Conservation (phyloP, 257 asterid species). For the Verbena officinalis region DNA sequence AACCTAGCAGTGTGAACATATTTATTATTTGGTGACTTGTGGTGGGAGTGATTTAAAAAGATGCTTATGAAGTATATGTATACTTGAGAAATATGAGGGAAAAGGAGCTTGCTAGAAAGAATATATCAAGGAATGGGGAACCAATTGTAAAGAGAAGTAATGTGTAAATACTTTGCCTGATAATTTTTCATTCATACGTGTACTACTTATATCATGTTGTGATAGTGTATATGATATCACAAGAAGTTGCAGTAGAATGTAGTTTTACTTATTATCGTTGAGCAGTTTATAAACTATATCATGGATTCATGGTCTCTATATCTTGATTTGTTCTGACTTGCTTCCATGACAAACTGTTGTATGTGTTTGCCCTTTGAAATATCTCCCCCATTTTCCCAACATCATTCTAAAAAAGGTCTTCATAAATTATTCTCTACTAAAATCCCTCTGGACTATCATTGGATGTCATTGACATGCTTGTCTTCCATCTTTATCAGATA, state of each 20-base stretch:
- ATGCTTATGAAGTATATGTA: not conserved
- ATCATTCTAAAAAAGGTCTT: not conserved
- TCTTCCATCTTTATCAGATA: not conserved
- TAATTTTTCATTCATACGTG: not conserved
- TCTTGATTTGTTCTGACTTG: not conserved
- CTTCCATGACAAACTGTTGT: conserved; percentile 2
- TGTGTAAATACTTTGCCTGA: not conserved
- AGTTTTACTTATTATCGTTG: not conserved
- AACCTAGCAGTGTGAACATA: conserved; percentile 28
- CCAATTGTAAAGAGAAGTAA: not conserved
- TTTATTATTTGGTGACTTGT: conserved; percentile 2
- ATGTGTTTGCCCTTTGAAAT: not conserved
- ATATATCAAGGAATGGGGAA: not conserved
- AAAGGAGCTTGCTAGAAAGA: not conserved
- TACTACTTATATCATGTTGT: not conserved
- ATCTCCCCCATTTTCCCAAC: not conserved
- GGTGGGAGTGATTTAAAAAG: conserved; percentile 9
- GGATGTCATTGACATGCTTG: conserved; percentile 9
- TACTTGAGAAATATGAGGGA: conserved; percentile 7
- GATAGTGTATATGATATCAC: not conserved
- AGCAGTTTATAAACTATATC: not conserved
- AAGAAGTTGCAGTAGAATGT: not conserved
- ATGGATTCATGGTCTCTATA: not conserved
- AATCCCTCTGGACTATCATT: conserved; percentile 2
- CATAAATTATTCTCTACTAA: not conserved